Percentiles rank a stretch among this genome's conserved stretches.
Evolutionary conservation across 1,284 basidiomycete genomes (phyloP).

Genomic region (Chondrostereum purpureum): DNA sequence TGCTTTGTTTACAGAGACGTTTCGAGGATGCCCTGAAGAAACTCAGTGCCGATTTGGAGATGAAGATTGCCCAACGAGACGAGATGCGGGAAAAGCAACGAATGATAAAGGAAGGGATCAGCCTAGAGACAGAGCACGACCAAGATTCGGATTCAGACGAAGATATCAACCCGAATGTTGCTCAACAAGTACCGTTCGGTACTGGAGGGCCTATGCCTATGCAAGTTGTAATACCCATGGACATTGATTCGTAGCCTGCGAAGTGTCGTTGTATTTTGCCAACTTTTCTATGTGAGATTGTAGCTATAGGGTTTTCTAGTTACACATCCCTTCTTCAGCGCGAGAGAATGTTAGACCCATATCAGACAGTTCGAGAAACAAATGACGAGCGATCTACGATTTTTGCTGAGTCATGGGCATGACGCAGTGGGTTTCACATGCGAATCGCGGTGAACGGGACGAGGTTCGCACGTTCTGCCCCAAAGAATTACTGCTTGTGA

Average conservation of each 20-base stretch:
- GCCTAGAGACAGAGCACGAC: conserved; percentile 37
- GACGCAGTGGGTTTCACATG: conserved; percentile 2
- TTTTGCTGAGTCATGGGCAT: too few species aligned
- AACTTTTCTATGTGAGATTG: too few species aligned
- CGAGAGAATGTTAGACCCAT: too few species aligned
- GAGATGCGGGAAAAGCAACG: conserved; percentile 69
- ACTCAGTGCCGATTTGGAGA: conserved; percentile 78
- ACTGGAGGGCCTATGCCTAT: too few species aligned
- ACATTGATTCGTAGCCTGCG: background rate
- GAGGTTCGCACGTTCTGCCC: background rate
- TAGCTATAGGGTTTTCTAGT: too few species aligned
- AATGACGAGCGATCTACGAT: too few species aligned
- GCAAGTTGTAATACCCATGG: too few species aligned
- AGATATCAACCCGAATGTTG: too few species aligned
- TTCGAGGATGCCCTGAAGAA: conserved; percentile 92
- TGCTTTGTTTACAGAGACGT: conserved; percentile 81
- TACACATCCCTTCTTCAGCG: too few species aligned
- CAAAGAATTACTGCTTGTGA: background rate
- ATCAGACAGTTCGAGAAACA: too few species aligned
- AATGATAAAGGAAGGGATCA: conserved; percentile 56
- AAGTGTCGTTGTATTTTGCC: background rate
- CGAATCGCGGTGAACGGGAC: conserved; percentile 8
- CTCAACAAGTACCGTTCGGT: too few species aligned
- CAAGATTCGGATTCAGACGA: conserved; percentile 43
- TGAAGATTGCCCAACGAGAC: conserved; percentile 77